Evolutionary conservation across 2,329 filamentous ascomycete genomes (phyloP).

Genomic region (Fusarium paranaense): DNA sequence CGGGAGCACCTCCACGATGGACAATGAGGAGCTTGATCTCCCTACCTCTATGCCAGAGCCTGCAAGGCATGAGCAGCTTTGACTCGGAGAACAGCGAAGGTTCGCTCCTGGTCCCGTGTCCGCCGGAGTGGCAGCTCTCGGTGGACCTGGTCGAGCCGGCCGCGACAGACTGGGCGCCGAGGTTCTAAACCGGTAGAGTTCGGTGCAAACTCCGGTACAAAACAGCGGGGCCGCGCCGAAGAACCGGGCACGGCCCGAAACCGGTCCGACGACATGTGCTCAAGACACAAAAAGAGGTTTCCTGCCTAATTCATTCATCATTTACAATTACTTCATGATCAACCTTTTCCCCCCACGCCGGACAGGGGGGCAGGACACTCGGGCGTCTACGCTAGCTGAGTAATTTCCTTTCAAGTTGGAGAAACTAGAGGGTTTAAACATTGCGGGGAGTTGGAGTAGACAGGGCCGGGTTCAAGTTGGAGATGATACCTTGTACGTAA

Average conservation of each 20-base stretch:
- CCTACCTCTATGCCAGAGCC: constrained; percentile 6
- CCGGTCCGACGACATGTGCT: background rate
- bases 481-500: constrained; percentile 3
- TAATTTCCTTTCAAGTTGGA: background rate
- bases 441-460: constrained; percentile 5
- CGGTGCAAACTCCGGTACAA: background rate
- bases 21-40: constrained; percentile 20
- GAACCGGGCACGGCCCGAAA: background rate
- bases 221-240: constrained; percentile 2
- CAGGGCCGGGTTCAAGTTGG: background rate
- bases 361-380: background rate
- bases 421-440: background rate
- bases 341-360: background rate
- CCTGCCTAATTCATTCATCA: background rate
- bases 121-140: constrained; percentile 25
- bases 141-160: constrained; percentile 25
- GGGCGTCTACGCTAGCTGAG: background rate
- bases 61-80: background rate
- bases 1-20: constrained; percentile 28
- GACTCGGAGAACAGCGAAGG: constrained; percentile 15
- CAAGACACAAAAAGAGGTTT: background rate
- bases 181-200: constrained; percentile 3
- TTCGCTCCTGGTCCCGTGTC: constrained; percentile 20
- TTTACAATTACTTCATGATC: background rate
- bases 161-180: constrained; percentile 22